Evolutionary conservation across 257 asterid species (phyloP).

Genomic region (Primulina eburnea): DNA sequence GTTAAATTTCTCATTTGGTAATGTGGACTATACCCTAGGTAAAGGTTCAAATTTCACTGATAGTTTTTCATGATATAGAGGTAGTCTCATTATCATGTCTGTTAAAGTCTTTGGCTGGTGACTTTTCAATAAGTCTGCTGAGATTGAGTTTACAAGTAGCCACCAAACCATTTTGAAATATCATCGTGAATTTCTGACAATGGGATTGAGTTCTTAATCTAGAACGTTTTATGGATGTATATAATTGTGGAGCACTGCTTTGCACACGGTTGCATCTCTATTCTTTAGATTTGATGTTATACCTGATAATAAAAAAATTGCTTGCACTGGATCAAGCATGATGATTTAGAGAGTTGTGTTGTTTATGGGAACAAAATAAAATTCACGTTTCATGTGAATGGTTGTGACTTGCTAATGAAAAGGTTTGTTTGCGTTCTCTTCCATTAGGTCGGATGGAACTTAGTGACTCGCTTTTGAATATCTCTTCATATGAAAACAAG

Average conservation of each 20-base stretch:
- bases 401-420: constrained; percentile 5
- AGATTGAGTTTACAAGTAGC: background rate
- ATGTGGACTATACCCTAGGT: constrained; percentile 1
- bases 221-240: background rate
- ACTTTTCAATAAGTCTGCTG: constrained; percentile 9
- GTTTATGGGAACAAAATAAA: constrained; percentile 4
- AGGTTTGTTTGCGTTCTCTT: background rate
- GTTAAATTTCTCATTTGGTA: background rate
- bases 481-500: background rate
- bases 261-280: background rate
- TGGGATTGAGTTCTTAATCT: constrained; percentile 12
- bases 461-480: constrained; percentile 9
- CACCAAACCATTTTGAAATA: constrained; percentile 12
- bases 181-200: constrained; percentile 5
- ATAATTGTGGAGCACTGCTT: background rate
- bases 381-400: background rate
- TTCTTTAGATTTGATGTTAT: background rate
- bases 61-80: background rate
- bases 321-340: background rate
- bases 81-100: background rate
- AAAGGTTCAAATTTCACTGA: background rate
- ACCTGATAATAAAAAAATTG: background rate
- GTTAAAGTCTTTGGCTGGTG: background rate
- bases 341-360: background rate
- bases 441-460: background rate